phyloP scores from a whole-genome alignment of 768 basidiomycete genomes.

The Boletus coccyginus region DNA sequence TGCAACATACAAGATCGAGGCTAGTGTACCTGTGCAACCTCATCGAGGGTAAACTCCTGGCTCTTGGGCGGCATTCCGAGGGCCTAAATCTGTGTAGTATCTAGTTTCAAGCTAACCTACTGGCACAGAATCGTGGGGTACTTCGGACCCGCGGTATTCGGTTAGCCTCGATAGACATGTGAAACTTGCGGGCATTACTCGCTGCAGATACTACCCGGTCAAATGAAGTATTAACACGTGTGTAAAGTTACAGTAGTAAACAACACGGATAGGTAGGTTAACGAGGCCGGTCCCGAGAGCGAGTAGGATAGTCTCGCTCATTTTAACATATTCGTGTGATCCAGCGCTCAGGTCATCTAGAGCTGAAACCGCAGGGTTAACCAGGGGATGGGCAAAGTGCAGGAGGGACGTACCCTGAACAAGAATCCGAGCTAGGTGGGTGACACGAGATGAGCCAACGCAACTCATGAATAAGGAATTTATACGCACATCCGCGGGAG shows the following conservation, averaged over 20 bases:
- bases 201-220: background rate
- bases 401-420: slow-evolving; percentile 40
- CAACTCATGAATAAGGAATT: background rate
- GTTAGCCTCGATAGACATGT: background rate
- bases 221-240: background rate
- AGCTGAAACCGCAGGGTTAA: slow-evolving; percentile 12
- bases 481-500: slow-evolving; percentile 69
- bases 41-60: slow-evolving; percentile 48
- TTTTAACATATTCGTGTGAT: background rate
- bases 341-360: slow-evolving; percentile 5
- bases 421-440: slow-evolving; percentile 40
- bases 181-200: background rate
- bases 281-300: background rate
- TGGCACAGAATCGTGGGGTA: background rate
- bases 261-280: background rate
- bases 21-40: slow-evolving; percentile 61
- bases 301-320: background rate
- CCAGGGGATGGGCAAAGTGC: background rate
- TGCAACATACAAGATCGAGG: background rate
- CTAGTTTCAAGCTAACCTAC: background rate
- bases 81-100: background rate
- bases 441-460: slow-evolving; percentile 3
- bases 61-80: slow-evolving; percentile 20
- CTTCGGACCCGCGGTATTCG: too few species aligned
- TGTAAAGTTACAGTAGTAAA: background rate